Conservation (phyloP, 1,284 basidiomycete genomes). For the Mycosarcoma mackinlayi region DNA sequence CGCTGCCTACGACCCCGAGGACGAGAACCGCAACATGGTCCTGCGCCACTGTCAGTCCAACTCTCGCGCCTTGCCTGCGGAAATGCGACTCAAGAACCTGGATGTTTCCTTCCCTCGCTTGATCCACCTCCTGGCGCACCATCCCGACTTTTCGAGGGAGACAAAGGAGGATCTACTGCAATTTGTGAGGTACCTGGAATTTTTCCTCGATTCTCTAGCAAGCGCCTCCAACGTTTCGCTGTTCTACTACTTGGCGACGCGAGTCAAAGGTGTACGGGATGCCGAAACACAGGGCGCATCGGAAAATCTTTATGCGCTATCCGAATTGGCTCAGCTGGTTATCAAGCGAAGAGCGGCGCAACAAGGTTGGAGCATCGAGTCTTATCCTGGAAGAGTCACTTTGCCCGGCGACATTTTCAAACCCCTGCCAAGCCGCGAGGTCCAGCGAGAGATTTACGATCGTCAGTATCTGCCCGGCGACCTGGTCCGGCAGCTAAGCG, state of each 20-base stretch:
- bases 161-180: slow-evolving; percentile 77
- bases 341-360: slow-evolving; percentile 78
- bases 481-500: slow-evolving; percentile 18
- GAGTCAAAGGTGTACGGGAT: slow-evolving; percentile 87
- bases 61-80: slow-evolving; percentile 17
- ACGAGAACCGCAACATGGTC: slow-evolving; percentile 62
- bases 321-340: slow-evolving; percentile 87
- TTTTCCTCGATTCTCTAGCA: slow-evolving; percentile 83
- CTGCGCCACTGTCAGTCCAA: slow-evolving; percentile 30
- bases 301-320: slow-evolving; percentile 84
- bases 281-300: slow-evolving; percentile 61
- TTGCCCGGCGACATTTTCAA: slow-evolving; percentile 84
- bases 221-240: slow-evolving; percentile 82
- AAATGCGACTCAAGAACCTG: slow-evolving; percentile 68
- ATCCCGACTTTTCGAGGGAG: slow-evolving; percentile 85
- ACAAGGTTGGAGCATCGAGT: slow-evolving; percentile 80
- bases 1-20: slow-evolving; percentile 89
- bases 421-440: slow-evolving; percentile 59
- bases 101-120: slow-evolving; percentile 87
- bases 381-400: slow-evolving; percentile 82
- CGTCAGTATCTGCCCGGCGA: slow-evolving; percentile 32
- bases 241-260: slow-evolving; percentile 82
- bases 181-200: slow-evolving; percentile 77
- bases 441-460: slow-evolving; percentile 45
- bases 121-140: slow-evolving; percentile 87